Conservation (phyloP, 2,329 filamentous ascomycete genomes). For the Pyrenophora graminea region DNA sequence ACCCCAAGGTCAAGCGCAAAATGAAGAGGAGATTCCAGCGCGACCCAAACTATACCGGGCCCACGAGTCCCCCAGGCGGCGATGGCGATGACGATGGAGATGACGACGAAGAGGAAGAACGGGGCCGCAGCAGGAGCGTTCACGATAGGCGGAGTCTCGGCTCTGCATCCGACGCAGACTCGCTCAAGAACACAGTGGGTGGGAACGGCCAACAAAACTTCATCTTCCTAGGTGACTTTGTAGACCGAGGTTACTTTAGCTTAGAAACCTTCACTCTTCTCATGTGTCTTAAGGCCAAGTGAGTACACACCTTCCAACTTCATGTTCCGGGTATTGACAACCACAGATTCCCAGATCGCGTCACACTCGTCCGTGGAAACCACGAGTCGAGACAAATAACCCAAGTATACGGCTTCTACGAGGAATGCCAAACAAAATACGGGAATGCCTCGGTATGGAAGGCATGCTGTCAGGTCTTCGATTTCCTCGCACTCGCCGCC, state of each 20-base stretch:
- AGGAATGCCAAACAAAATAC: constrained; percentile 98
- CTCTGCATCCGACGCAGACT: constrained; percentile 47
- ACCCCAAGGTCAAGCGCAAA: constrained; percentile 85
- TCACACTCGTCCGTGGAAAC: constrained; percentile 76
- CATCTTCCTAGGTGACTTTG: constrained; percentile 71
- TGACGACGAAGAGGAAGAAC: constrained; percentile 55
- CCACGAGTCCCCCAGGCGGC: constrained; percentile 53
- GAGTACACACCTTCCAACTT: constrained; percentile 25
- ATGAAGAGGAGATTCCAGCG: constrained; percentile 64
- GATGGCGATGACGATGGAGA: constrained; percentile 53
- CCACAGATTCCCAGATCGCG: constrained; percentile 68
- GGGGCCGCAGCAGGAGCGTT: constrained; percentile 52
- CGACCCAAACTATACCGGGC: constrained; percentile 59
- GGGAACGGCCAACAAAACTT: constrained; percentile 69
- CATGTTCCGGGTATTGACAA: constrained; percentile 2
- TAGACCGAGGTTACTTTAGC: constrained; percentile 75
- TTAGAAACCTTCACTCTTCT: constrained; percentile 73
- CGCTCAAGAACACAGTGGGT: constrained; percentile 46
- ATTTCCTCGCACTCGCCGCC: constrained; percentile 95
- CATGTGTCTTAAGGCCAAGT: constrained; percentile 75
- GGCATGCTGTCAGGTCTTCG: constrained; percentile 98
- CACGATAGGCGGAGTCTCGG: constrained; percentile 47
- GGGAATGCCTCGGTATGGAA: constrained; percentile 99
- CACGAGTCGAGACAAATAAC: constrained; percentile 99
- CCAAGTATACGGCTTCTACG: constrained; percentile 99